Evolutionary conservation across 495 filamentous ascomycete species (phyloP).

Genomic region (Penicillium riverlandense): DNA sequence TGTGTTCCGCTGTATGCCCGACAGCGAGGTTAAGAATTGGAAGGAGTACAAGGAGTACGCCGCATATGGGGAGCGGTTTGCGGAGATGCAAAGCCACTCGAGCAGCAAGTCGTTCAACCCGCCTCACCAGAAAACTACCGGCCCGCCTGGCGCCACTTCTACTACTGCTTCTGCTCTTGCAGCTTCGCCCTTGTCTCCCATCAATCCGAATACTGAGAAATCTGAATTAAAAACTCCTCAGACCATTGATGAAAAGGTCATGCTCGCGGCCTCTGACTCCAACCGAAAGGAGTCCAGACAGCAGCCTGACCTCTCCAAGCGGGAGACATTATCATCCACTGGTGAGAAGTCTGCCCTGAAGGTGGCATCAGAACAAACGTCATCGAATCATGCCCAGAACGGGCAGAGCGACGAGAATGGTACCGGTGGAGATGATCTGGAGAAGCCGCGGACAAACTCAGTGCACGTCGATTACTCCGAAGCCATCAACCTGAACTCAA

Average conservation of each 20-base stretch:
- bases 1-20: slow-evolving; percentile 95
- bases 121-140: slow-evolving; percentile 28
- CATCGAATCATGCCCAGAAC: slow-evolving; percentile 10
- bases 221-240: slow-evolving; percentile 15
- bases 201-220: slow-evolving; percentile 13
- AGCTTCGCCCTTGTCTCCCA: slow-evolving; percentile 13
- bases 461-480: slow-evolving; percentile 42
- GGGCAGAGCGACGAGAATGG: slow-evolving; percentile 15
- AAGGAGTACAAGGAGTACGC: slow-evolving; percentile 86
- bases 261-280: slow-evolving; percentile 1
- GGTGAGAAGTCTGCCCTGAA: slow-evolving; percentile 41
- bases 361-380: slow-evolving; percentile 14
- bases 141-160: slow-evolving; percentile 35
- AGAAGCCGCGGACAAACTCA: slow-evolving; percentile 27
- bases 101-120: slow-evolving; percentile 27
- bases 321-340: slow-evolving; percentile 21
- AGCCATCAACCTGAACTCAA: slow-evolving; percentile 39
- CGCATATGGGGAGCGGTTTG: slow-evolving; percentile 72
- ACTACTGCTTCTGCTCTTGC: slow-evolving; percentile 8
- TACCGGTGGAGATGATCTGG: slow-evolving; percentile 20
- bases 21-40: slow-evolving; percentile 90
- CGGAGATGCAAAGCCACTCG: slow-evolving; percentile 55
- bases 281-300: slow-evolving; percentile 9
- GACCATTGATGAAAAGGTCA: slow-evolving; percentile 22
- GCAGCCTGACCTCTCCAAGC: slow-evolving; percentile 17